Evolutionary conservation across 495 filamentous ascomycete species (phyloP).

Genomic region (Neurospora sp.): DNA sequence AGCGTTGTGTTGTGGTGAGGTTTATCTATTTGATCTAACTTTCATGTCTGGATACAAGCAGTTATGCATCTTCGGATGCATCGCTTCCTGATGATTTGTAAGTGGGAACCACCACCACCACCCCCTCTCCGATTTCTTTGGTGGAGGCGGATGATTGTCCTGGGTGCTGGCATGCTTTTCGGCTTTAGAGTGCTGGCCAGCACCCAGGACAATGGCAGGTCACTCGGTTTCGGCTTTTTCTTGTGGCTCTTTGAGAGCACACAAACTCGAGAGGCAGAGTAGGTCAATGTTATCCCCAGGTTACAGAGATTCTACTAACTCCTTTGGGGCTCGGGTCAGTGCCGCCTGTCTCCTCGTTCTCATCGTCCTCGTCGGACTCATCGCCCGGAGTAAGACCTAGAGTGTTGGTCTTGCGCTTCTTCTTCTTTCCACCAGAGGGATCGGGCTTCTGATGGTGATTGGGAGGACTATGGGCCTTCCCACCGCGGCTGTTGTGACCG

Average conservation of each 20-base stretch:
- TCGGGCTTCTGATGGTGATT: slow-evolving; percentile 55
- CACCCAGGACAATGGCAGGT: neutral
- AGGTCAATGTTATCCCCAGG: too few species aligned
- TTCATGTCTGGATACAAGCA: neutral
- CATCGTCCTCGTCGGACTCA: slow-evolving; percentile 59
- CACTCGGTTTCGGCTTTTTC: neutral
- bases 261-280: too few species aligned
- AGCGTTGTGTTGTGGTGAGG: neutral
- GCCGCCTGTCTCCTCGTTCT: slow-evolving; percentile 49
- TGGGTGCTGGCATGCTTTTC: neutral
- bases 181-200: neutral
- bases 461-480: slow-evolving; percentile 21
- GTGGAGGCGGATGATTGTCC: neutral
- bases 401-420: slow-evolving; percentile 67
- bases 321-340: too few species aligned
- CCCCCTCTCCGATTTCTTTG: neutral
- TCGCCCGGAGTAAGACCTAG: slow-evolving; percentile 69
- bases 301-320: too few species aligned
- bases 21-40: neutral
- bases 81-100: too few species aligned
- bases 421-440: slow-evolving; percentile 54
- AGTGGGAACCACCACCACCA: neutral
- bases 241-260: neutral
- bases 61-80: too few species aligned
- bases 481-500: slow-evolving; percentile 15